Base-by-base conservation (phyloP, 2,329 filamentous ascomycete species). In the Phialocephala sp. region DNA sequence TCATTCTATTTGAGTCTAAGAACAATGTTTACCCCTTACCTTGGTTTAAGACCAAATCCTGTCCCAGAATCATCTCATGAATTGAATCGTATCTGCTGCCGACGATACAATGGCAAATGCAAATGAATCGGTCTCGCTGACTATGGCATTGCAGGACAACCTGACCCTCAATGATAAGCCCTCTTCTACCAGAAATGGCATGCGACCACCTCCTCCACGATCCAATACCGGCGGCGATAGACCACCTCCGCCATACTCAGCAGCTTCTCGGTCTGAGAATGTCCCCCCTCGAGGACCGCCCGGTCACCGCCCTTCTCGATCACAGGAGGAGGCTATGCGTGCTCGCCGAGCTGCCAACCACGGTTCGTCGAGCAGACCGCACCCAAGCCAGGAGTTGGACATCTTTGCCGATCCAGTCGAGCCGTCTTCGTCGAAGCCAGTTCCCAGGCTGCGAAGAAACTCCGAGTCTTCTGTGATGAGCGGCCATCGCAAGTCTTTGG, bases 401-500 rank as follows among this genome's bases (percentile, higher is more conserved):
- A 75, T 77, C n/a, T 77, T 77, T 64, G 75, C 76, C 22, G 74
- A 74, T 69, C 76, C 72, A 65, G 66, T 62, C 72, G 79, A 74
- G n/a, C 58, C 65, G 56, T 69, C 69, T 20, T 74, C 77, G 5
- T 70, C 76, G 36, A 80, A 80, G 66, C 73, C 76, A 45, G 77
- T 79, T 43, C 59, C 66, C 80, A 60, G 62, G 58, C 83, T 85
- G 20, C 87, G 91, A 72, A 87, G 92, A 72, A 93, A 94, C 77
- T 94, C 92, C 2, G 92, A 94, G 65, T 92, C 91, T 0, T 94
- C 92, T 0, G 81, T 92, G 55, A 80, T 89, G 73, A 89, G 87
- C 20, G 70, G 70, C 35, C 79, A 81, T 60, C 79, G 87, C 72
- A 87, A 84, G 75, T 83, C 85, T 5, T 79, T 89, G 64, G 70